Conservation (phyloP, 2,329 filamentous ascomycete species). For the Colletotrichum sp. region DNA sequence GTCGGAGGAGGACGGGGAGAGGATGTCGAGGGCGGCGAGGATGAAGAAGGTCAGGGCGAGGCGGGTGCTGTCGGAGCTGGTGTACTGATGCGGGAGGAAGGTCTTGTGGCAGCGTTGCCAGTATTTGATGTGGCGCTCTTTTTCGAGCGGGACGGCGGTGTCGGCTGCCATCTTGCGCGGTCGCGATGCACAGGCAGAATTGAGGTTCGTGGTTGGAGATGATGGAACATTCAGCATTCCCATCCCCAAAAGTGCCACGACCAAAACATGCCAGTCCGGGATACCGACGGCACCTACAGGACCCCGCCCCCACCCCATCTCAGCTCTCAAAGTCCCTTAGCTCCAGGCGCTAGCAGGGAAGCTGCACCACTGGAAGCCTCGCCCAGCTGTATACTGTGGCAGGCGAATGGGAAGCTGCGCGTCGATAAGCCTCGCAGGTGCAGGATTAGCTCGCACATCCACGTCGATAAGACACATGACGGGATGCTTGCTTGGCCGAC, state of each 20-base stretch:
- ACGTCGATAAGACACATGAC: constrained; percentile 12
- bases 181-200: not conserved
- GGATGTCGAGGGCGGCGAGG: constrained; percentile 81
- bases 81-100: constrained; percentile 82
- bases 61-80: constrained; percentile 86
- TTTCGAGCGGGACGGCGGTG: constrained; percentile 51
- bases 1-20: constrained; percentile 57
- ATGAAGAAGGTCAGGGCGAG: constrained; percentile 91
- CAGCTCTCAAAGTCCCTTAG: not conserved
- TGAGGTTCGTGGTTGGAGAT: not conserved
- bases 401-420: constrained; percentile 11
- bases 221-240: not conserved
- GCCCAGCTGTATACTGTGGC: not conserved
- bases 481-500: not conserved
- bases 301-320: not conserved
- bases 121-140: constrained; percentile 81
- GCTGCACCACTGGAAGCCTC: not conserved
- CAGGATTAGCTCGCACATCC: not conserved
- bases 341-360: constrained; percentile 5
- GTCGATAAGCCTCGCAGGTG: constrained; percentile 6
- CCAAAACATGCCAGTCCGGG: not conserved
- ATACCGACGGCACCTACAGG: not conserved
- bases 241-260: not conserved
- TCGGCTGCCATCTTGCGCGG: constrained; percentile 22
- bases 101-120: constrained; percentile 89